Conservation (phyloP, 2,329 filamentous ascomycete genomes). For the Pseudogymnoascus sp. region DNA sequence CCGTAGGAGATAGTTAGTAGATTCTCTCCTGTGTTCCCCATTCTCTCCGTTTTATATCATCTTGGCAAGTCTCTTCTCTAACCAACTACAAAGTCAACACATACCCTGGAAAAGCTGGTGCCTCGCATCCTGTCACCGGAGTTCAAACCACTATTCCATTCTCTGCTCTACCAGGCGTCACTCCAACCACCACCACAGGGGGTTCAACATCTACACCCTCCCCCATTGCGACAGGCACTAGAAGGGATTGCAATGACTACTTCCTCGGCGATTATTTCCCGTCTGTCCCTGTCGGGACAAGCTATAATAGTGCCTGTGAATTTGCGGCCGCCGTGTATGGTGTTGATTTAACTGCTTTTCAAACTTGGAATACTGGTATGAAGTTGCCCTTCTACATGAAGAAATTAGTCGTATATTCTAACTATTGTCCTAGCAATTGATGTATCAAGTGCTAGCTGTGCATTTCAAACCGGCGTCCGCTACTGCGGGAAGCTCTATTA, state of each 20-base stretch:
- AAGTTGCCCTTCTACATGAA: background rate
- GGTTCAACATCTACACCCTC: slow-evolving; percentile 11
- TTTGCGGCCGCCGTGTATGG: slow-evolving; percentile 3
- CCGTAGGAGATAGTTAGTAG: slow-evolving; percentile 23
- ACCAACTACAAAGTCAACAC: slow-evolving; percentile 6
- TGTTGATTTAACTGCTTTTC: slow-evolving; percentile 8
- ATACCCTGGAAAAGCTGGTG: slow-evolving; percentile 9
- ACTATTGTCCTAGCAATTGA: background rate
- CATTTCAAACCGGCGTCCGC: background rate
- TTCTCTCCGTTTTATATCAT: background rate
- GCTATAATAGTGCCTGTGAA: slow-evolving; percentile 8
- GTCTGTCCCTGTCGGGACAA: slow-evolving; percentile 12
- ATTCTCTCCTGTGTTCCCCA: background rate
- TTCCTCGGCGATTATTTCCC: slow-evolving; percentile 18
- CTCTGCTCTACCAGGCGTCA: background rate
- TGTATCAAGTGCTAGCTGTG: background rate
- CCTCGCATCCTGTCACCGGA: slow-evolving; percentile 11
- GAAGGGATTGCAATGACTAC: slow-evolving; percentile 21
- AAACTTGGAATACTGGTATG: slow-evolving; percentile 9
- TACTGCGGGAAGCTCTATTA: slow-evolving; percentile 9
- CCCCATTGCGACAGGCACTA: slow-evolving; percentile 19
- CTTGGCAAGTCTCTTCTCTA: background rate
- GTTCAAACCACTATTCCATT: slow-evolving; percentile 9
- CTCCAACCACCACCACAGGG: background rate
- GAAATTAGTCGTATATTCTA: background rate